phyloP scores from a whole-genome alignment of 73 alveolate genomes.

The Tetrahymena malaccensis region DNA sequence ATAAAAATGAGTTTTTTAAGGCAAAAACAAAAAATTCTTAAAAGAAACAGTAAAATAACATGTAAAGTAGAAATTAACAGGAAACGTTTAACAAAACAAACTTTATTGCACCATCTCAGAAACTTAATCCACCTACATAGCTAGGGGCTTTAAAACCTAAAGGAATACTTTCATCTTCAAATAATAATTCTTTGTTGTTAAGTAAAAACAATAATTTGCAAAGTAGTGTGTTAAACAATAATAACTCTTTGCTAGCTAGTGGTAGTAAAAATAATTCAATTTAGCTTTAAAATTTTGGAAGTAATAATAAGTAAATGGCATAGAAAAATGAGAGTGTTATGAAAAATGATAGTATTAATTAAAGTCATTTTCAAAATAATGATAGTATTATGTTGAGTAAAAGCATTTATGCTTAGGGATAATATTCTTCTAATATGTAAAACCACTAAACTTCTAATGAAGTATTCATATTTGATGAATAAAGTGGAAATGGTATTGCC shows the following conservation, averaged over 20 bases:
- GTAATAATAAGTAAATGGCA: background rate
- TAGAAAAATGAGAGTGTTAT: background rate
- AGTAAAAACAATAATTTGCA: background rate
- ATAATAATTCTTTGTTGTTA: background rate
- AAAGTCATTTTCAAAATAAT: background rate
- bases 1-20: conserved; percentile 42
- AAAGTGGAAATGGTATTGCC: background rate
- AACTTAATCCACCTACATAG: background rate
- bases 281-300: background rate
- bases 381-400: background rate
- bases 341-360: background rate
- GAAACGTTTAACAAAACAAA: background rate
- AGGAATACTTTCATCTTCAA: background rate
- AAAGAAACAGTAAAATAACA: conserved; percentile 2
- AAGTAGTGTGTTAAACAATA: background rate
- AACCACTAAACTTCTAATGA: background rate
- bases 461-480: background rate
- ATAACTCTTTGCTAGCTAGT: background rate
- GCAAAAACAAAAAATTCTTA: conserved; percentile 40
- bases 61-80: background rate
- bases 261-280: background rate
- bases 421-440: background rate
- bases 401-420: background rate
- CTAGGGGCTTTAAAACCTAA: background rate
- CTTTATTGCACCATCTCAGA: background rate